These are phyloP conservation scores for Talaromyces proteolyticus DNA, from an alignment of 495 filamentous ascomycete species.

Conservation along the genomic window DNA sequence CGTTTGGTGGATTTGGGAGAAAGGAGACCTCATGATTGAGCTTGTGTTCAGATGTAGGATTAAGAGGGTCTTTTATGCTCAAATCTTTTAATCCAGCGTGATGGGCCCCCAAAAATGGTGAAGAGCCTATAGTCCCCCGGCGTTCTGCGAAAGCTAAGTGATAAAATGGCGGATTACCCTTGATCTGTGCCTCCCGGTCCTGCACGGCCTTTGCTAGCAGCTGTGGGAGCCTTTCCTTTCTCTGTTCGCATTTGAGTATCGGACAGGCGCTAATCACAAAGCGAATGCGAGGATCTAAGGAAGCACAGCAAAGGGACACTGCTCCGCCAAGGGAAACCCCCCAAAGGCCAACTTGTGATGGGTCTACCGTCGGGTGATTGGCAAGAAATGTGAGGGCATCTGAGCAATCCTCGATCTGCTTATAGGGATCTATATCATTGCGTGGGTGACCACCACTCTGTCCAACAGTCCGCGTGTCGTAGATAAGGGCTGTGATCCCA, in stretches of 20 bases:
- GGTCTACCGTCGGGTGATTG: conserved; percentile 20
- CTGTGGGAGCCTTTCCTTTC: not conserved
- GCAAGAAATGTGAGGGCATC: conserved; percentile 29
- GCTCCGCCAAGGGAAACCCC: conserved; percentile 31
- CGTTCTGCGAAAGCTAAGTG: conserved; percentile 17
- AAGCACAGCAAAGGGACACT: conserved; percentile 16
- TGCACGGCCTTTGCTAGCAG: conserved; percentile 13
- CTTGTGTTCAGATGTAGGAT: not conserved
- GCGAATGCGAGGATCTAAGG: conserved; percentile 20
- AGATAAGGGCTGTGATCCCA: conserved; percentile 30
- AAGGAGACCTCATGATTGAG: conserved; percentile 11
- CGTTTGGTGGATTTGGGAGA: not conserved
- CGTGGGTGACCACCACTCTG: conserved; percentile 33
- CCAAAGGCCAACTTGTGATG: conserved; percentile 24
- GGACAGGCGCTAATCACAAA: conserved; percentile 19
- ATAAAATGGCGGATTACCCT: conserved; percentile 14
- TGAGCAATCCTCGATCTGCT: conserved; percentile 27
- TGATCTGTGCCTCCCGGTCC: conserved; percentile 18
- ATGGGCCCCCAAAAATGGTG: not conserved
- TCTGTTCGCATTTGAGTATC: conserved; percentile 8
- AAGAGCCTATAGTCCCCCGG: conserved; percentile 17
- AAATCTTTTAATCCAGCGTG: too few species aligned
- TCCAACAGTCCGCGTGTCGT: conserved; percentile 33
- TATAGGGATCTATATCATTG: conserved; percentile 30
- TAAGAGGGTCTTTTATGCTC: not conserved